A percentile compares a stretch with the other conserved stretches of the same genome.
Conservation (phyloP, 1,284 basidiomycete species). For the Vanrija sp. region DNA sequence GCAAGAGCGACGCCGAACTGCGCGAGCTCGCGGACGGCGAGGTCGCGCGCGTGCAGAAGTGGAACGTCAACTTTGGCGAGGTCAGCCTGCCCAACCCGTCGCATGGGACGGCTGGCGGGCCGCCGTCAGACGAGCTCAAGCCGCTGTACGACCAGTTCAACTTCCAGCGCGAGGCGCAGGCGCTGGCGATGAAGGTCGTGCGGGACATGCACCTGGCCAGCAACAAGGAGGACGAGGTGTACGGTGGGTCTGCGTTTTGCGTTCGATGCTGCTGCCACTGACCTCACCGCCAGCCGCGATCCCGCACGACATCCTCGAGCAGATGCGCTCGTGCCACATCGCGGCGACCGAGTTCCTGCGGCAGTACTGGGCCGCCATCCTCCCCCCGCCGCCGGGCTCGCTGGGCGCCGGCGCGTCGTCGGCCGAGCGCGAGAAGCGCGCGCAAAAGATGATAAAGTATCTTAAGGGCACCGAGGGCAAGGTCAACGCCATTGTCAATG, state of each 20-base stretch:
- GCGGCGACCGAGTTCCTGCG: slow-evolving; percentile 92
- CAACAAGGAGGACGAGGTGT: slow-evolving; percentile 34
- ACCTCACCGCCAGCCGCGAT: slow-evolving; percentile 60
- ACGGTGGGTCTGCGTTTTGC: background rate
- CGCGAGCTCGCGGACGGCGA: slow-evolving; percentile 38
- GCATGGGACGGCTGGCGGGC: slow-evolving; percentile 9
- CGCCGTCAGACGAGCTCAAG: background rate
- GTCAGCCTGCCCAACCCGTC: slow-evolving; percentile 34
- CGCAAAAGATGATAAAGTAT: slow-evolving; percentile 78
- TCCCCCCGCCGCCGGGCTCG: slow-evolving; percentile 65
- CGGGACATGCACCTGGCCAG: slow-evolving; percentile 34
- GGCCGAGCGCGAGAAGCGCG: slow-evolving; percentile 63
- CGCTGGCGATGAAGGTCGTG: slow-evolving; percentile 30
- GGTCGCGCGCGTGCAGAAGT: slow-evolving; percentile 9
- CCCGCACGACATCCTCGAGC: slow-evolving; percentile 65
- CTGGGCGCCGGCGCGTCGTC: slow-evolving; percentile 33
- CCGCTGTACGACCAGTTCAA: slow-evolving; percentile 22
- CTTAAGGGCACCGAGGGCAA: slow-evolving; percentile 74
- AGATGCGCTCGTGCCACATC: slow-evolving; percentile 84
- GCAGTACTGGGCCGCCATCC: slow-evolving; percentile 88
- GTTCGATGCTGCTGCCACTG: slow-evolving; percentile 1
- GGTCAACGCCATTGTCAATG: slow-evolving; percentile 66
- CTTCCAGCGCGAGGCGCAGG: slow-evolving; percentile 33
- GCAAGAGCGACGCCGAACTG: slow-evolving; percentile 57
- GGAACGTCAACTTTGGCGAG: slow-evolving; percentile 24